phyloP scores from a whole-genome alignment of 2,329 filamentous ascomycete genomes.

The Paraconiothyrium brasiliense region DNA sequence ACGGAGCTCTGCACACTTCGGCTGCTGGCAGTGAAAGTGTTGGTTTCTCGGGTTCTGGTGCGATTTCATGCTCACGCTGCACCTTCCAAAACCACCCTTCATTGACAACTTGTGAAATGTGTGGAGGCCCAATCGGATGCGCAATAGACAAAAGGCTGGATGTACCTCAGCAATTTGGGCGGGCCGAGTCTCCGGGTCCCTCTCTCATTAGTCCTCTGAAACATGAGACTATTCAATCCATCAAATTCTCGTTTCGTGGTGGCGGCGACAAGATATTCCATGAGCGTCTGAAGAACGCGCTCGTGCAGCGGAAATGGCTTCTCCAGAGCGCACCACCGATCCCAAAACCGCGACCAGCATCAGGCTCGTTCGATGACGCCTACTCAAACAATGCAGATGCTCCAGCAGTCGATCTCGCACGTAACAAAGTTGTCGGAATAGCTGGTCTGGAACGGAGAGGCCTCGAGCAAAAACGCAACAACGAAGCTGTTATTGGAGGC shows the following conservation, averaged over 20 bases:
- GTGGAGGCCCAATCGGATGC: slow-evolving; percentile 77
- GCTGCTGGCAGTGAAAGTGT: slow-evolving; percentile 4
- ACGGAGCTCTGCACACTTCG: slow-evolving; percentile 34
- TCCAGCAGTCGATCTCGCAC: slow-evolving; percentile 33
- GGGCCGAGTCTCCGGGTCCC: slow-evolving; percentile 82
- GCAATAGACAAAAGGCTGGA: slow-evolving; percentile 55
- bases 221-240: slow-evolving; percentile 73
- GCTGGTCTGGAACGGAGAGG: slow-evolving; percentile 90
- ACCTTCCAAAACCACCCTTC: slow-evolving; percentile 95
- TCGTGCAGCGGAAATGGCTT: slow-evolving; percentile 96
- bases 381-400: slow-evolving; percentile 33
- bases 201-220: slow-evolving; percentile 61
- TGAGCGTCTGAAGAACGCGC: slow-evolving; percentile 84
- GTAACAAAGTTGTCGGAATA: slow-evolving; percentile 79
- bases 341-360: slow-evolving; percentile 66
- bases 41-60: slow-evolving; percentile 22
- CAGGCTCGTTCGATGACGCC: slow-evolving; percentile 43
- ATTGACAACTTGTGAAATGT: slow-evolving; percentile 87
- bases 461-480: slow-evolving; percentile 86
- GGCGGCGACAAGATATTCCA: slow-evolving; percentile 91
- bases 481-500: slow-evolving; percentile 89
- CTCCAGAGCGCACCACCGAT: slow-evolving; percentile 88
- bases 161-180: slow-evolving; percentile 48
- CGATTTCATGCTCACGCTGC: slow-evolving; percentile 76
- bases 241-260: slow-evolving; percentile 91